phyloP scores from a whole-genome alignment of 1,284 basidiomycete species.

The Ganoderma multipileum region DNA sequence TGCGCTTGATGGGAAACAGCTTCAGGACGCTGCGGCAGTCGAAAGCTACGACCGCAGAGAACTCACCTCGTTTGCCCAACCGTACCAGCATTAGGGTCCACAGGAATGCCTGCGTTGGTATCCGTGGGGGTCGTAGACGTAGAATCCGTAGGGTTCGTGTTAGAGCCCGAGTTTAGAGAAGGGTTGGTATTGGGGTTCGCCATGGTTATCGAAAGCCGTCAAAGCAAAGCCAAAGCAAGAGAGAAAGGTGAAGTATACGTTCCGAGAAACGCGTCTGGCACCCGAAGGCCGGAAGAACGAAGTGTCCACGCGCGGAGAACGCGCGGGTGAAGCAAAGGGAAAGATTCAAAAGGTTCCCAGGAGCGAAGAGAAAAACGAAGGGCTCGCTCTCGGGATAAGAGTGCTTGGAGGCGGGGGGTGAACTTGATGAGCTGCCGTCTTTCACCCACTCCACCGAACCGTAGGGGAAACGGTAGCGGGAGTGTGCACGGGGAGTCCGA shows the following conservation, averaged over 20 bases:
- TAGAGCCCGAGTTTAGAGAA: slow-evolving; percentile 19
- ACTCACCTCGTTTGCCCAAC: slow-evolving; percentile 8
- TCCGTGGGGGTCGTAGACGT: slow-evolving; percentile 12
- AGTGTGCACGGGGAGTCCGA: slow-evolving; percentile 23
- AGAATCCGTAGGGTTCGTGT: slow-evolving; percentile 10
- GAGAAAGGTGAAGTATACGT: slow-evolving; percentile 2
- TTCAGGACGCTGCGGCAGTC: background rate
- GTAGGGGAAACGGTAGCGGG: slow-evolving; percentile 8
- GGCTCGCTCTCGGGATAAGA: slow-evolving; percentile 18
- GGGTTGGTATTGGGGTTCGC: slow-evolving; percentile 19
- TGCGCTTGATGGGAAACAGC: background rate
- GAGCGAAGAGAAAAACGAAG: background rate
- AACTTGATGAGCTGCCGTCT: slow-evolving; percentile 11
- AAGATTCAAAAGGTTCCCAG: slow-evolving; percentile 2
- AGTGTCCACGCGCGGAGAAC: background rate
- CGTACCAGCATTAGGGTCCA: background rate
- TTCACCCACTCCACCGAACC: slow-evolving; percentile 20
- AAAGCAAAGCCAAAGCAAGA: slow-evolving; percentile 5
- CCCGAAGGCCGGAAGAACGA: slow-evolving; percentile 6
- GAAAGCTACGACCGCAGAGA: too few species aligned
- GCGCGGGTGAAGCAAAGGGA: background rate
- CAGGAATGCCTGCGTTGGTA: background rate
- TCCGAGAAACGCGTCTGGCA: slow-evolving; percentile 13
- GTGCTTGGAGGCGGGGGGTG: background rate
- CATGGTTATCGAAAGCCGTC: slow-evolving; percentile 18